A percentile compares a stretch with the other conserved stretches of the same genome.
These are phyloP conservation scores for Penicillium sp. DNA, from an alignment of 2,329 filamentous ascomycete genomes.

Conservation along the genomic window DNA sequence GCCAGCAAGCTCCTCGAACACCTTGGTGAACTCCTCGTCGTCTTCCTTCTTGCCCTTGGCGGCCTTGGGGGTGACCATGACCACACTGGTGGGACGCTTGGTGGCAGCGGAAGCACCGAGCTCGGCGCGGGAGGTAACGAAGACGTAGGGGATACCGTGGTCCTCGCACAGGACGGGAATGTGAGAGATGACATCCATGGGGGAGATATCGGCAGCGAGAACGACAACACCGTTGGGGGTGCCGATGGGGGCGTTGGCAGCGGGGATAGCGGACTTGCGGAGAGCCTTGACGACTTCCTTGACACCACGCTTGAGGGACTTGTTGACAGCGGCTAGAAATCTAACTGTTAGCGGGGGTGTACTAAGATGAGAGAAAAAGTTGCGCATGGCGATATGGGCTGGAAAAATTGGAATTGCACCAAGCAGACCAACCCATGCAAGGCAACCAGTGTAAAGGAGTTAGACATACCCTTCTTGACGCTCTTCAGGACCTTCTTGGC, in stretches of 20 bases:
- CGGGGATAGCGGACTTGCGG: slow-evolving; percentile 78
- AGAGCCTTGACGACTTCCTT: slow-evolving; percentile 99
- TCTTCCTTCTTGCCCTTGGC: slow-evolving; percentile 54
- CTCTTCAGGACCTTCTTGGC: slow-evolving; percentile 54
- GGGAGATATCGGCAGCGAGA: slow-evolving; percentile 95
- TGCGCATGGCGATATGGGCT: background rate
- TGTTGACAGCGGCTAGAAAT: slow-evolving; percentile 80
- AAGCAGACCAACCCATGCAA: background rate
- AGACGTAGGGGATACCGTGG: slow-evolving; percentile 95
- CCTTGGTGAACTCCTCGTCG: slow-evolving; percentile 52
- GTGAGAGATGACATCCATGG: slow-evolving; percentile 98
- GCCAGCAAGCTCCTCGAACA: slow-evolving; percentile 59
- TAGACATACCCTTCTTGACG: slow-evolving; percentile 51
- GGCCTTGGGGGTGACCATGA: slow-evolving; percentile 69
- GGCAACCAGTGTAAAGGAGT: background rate
- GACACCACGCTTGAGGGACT: slow-evolving; percentile 94
- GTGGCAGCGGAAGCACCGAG: slow-evolving; percentile 91
- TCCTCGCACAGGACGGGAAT: slow-evolving; percentile 98
- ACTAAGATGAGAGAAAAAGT: slow-evolving; percentile 3
- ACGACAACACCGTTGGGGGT: slow-evolving; percentile 76
- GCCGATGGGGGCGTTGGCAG: slow-evolving; percentile 62
- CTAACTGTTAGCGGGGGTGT: slow-evolving; percentile 19
- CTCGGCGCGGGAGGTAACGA: slow-evolving; percentile 88
- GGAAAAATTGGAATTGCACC: background rate
- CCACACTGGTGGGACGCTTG: slow-evolving; percentile 93